These are phyloP conservation scores for Chrysanthemum lavandulifolium DNA, from an alignment of 129 eudicot genomes.

Conservation along the genomic window DNA sequence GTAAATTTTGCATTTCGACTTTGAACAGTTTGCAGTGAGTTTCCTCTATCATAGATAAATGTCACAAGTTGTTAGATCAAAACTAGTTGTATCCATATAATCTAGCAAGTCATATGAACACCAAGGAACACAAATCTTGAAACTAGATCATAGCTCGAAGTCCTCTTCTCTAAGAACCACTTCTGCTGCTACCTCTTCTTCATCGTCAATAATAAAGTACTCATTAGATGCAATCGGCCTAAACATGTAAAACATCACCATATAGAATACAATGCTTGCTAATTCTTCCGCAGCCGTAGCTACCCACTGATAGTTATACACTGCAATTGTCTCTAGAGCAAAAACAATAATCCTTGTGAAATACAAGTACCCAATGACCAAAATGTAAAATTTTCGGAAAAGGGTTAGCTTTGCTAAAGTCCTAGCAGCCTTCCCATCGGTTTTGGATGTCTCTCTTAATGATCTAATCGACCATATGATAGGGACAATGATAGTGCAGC, in stretches of 20 bases:
- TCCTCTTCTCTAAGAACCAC: slow-evolving; percentile 21
- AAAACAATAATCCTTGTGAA: slow-evolving; percentile 44
- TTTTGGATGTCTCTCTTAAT: slow-evolving; percentile 31
- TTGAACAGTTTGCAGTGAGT: too few species aligned
- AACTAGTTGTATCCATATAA: neutral
- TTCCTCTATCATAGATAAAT: too few species aligned
- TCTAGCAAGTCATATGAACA: slow-evolving; percentile 19
- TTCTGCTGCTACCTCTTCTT: slow-evolving; percentile 31
- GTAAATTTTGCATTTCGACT: too few species aligned
- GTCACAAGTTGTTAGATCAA: neutral
- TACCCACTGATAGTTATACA: slow-evolving; percentile 38
- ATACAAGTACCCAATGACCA: slow-evolving; percentile 36
- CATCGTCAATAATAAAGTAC: slow-evolving; percentile 36
- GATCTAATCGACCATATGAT: slow-evolving; percentile 36
- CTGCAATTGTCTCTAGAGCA: slow-evolving; percentile 24
- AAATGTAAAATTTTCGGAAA: slow-evolving; percentile 27
- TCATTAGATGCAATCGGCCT: slow-evolving; percentile 45
- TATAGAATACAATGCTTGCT: slow-evolving; percentile 35
- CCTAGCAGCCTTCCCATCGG: slow-evolving; percentile 40
- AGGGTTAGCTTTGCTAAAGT: slow-evolving; percentile 33
- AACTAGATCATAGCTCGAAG: slow-evolving; percentile 21
- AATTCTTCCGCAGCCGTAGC: slow-evolving; percentile 35
- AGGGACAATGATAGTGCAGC: slow-evolving; percentile 37
- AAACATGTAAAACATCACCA: slow-evolving; percentile 45
- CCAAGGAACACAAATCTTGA: neutral